Evolutionary conservation across 257 asterid species (phyloP), one percentile per base, ranked within the genome.

Genomic region (Mentha longifolia): DNA sequence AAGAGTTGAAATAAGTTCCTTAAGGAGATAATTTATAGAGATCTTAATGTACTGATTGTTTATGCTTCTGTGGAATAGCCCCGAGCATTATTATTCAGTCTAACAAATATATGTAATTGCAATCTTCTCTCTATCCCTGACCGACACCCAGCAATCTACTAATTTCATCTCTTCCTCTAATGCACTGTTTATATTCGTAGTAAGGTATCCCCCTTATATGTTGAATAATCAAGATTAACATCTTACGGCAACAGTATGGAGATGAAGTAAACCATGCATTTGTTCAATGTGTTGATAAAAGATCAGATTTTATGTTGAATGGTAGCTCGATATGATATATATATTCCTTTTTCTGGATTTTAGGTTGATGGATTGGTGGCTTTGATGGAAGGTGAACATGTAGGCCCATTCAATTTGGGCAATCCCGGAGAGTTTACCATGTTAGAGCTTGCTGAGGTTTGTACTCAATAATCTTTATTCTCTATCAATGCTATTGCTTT

Each of bases 401-500:
- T 87, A 1, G 93, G 88, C 65, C 93, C 90, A n/a, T 87, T 87
- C 83, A 87, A 87, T 81, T 75, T 85, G 77, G 93, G 93, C 19
- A 87, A 87, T 75, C 90, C 90, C 1, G 90, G 93, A 58, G 93
- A 87, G 74, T 87, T 87, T 78, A 87, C 90, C 33, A 87, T 87
- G 93, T 68, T 85, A 63, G 88, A 87, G 82, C 88, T 87, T 71
- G 93, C 90, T 64, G 86, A 87, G 92, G 92, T 87, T 65, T 54
- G 88, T 75, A 22, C 71, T 51, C 13, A n/a, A 61, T 10, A 41
- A 72, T 49, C 46, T 4, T 59, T 52, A 54, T 51, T 19, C 22
- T 45, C 70, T 59, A 2, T 54, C 3, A 16, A 16, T 66, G 10
- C 7, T 37, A 30, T 61, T 61, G 49, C 35, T 20, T 4, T 63